Evolutionary conservation across 805 yeast species (phyloP).

Genomic region (Pichia kluyveri): DNA sequence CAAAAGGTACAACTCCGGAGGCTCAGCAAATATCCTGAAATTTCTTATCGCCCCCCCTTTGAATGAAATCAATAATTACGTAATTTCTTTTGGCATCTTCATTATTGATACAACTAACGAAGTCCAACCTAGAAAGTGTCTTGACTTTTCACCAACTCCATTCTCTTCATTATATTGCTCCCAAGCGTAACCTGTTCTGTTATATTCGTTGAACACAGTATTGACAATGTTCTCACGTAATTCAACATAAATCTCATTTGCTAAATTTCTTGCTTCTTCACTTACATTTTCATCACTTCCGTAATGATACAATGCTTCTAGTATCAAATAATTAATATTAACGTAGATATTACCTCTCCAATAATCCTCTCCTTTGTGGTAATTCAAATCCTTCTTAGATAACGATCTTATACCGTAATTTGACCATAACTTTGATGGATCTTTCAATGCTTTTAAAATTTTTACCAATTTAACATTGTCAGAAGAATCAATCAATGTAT

Average conservation of each 20-base stretch:
- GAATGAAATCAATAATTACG: background rate
- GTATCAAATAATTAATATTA: constrained; percentile 74
- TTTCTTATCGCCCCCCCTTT: no score
- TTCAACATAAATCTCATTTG: constrained; percentile 42
- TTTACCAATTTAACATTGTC: constrained; percentile 36
- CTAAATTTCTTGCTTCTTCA: constrained; percentile 27
- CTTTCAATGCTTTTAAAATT: constrained; percentile 48
- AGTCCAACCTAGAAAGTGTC: constrained; percentile 94
- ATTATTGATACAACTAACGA: constrained; percentile 71
- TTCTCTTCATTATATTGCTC: constrained; percentile 78
- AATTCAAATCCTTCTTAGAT: constrained; percentile 54
- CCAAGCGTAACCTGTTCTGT: constrained; percentile 73
- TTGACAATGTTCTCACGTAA: constrained; percentile 60
- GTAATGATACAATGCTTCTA: constrained; percentile 63
- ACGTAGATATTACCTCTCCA: constrained; percentile 97
- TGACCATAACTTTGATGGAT: constrained; percentile 71
- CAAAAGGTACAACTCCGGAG: background rate
- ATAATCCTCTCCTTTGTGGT: constrained; percentile 78
- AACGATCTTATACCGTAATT: constrained; percentile 75
- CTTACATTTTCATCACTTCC: constrained; percentile 24
- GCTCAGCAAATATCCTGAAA: background rate
- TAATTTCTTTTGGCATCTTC: constrained; percentile 57
- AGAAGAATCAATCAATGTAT: constrained; percentile 48
- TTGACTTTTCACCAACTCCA: constrained; percentile 74
- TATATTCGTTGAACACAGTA: constrained; percentile 65